phyloP scores from a whole-genome alignment of 129 eudicot species.

The Glebionis coronaria region DNA sequence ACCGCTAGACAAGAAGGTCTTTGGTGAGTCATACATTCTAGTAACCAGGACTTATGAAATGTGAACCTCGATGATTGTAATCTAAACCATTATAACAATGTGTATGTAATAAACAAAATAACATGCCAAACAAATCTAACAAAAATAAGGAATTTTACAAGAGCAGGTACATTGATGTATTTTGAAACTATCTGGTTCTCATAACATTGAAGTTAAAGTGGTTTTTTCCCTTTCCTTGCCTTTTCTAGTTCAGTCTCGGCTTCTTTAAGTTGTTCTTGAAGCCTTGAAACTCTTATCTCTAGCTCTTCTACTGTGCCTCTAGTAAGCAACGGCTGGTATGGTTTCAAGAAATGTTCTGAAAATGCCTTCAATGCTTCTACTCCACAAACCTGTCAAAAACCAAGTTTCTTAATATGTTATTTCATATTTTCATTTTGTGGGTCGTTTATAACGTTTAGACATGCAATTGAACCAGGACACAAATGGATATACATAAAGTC shows the following conservation, averaged over 20 bases:
- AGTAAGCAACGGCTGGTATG: constrained; percentile 48
- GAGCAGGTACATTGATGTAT: constrained; percentile 12
- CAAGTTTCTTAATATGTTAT: not conserved
- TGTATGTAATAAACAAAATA: not conserved
- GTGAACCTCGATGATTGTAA: constrained; percentile 5
- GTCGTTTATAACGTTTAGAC: not conserved
- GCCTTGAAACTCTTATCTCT: constrained; percentile 57
- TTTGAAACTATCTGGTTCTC: constrained; percentile 10
- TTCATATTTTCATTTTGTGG: not conserved
- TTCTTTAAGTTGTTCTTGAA: constrained; percentile 57
- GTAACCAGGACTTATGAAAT: constrained; percentile 1
- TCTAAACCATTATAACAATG: constrained; percentile 11
- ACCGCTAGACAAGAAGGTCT: too few species aligned
- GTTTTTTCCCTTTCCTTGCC: constrained; percentile 69
- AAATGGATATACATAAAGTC: not conserved
- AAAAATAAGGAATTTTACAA: constrained; percentile 25
- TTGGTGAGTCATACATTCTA: too few species aligned
- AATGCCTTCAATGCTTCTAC: constrained; percentile 70
- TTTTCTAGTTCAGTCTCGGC: constrained; percentile 86
- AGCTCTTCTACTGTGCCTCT: constrained; percentile 68
- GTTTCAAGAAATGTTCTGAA: constrained; percentile 56
- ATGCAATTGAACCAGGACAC: not conserved
- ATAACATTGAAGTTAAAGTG: constrained; percentile 8
- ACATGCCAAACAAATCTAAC: constrained; percentile 13
- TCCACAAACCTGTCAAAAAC: constrained; percentile 66